Conservation (phyloP, 495 filamentous ascomycete species). For the Thermochaetoides thermophila region DNA sequence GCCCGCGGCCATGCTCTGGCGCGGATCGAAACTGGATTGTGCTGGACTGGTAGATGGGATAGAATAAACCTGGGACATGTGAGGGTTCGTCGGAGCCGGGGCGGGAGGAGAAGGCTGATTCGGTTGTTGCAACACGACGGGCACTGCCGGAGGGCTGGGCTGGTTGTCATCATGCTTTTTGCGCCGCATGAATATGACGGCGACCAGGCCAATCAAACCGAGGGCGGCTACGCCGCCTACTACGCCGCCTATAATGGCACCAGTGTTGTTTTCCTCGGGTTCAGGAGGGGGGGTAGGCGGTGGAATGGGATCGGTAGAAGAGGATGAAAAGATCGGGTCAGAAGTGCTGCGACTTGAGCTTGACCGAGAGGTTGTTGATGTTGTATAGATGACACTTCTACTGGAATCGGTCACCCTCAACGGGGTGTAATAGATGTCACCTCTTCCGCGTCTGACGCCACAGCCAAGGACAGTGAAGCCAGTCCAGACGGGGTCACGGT, state of each 20-base stretch:
- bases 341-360: not conserved
- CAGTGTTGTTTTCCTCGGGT: too few species aligned
- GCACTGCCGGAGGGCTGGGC: not conserved
- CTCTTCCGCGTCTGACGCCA: slow-evolving; percentile 17
- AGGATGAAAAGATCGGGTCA: not conserved
- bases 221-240: slow-evolving; percentile 5
- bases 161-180: slow-evolving; percentile 1
- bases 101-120: not conserved
- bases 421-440: slow-evolving; percentile 13
- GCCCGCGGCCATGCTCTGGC: slow-evolving; percentile 9
- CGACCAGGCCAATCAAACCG: slow-evolving; percentile 3
- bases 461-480: slow-evolving; percentile 17
- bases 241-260: slow-evolving; percentile 7
- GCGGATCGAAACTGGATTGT: slow-evolving; percentile 8
- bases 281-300: slow-evolving; percentile 5
- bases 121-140: not conserved
- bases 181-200: slow-evolving; percentile 2
- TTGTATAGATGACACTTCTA: not conserved
- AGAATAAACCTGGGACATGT: slow-evolving; percentile 12
- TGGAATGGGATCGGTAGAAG: not conserved
- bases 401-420: not conserved
- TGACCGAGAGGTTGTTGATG: not conserved
- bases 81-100: not conserved
- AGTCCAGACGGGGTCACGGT: slow-evolving; percentile 1
- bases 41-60: too few species aligned